Evolutionary conservation across 306 rosid genomes (phyloP), one percentile per base, ranked within the genome.

Genomic region (Acacia acuminata): DNA sequence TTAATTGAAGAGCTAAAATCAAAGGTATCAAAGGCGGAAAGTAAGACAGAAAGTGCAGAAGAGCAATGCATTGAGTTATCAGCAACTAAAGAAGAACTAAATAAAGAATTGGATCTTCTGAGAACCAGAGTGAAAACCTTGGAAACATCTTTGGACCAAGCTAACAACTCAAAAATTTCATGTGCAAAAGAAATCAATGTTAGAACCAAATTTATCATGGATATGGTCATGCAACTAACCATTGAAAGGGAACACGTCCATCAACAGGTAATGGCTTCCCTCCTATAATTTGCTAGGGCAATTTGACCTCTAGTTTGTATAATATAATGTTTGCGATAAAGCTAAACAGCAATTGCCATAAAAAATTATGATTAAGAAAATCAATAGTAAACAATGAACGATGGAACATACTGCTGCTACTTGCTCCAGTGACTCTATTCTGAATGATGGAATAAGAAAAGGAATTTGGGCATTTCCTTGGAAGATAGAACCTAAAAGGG

Each of bases 1-100:
- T 82, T 96, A 61, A 96, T 96, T 66, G 99, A 96, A 86, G 99
- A 96, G 77, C 92, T 96, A 27, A 94, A 91, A 85, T 96, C 99
- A 30, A 94, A 96, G 88, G 94, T 90, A 80, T 83, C 94, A 38
- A 91, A 86, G 81, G 93, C 97, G 12, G 99, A 96, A 82, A 86
- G 79, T 87, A 91, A 84, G 84, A 85, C 85, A 7, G 98, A 96
- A 48, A 86, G 32, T 75, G 87, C 85, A 3, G 93, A 92, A 82
- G 96, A 93, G 87, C 87, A 82, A 79, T 92, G 91, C 78, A 78
- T 81, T 63, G 56, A 71, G 55, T 75, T 96, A 50, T 94, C 97
- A 47, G 92, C 94, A 87, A 84, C 88, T 36, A 94, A 91, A 80
- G n/a, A 66, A 4, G 91, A 94, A 75, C 94, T 94, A 65, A 84